Conservation (phyloP, 2,329 filamentous ascomycete genomes). For the Penicillium sp. region DNA sequence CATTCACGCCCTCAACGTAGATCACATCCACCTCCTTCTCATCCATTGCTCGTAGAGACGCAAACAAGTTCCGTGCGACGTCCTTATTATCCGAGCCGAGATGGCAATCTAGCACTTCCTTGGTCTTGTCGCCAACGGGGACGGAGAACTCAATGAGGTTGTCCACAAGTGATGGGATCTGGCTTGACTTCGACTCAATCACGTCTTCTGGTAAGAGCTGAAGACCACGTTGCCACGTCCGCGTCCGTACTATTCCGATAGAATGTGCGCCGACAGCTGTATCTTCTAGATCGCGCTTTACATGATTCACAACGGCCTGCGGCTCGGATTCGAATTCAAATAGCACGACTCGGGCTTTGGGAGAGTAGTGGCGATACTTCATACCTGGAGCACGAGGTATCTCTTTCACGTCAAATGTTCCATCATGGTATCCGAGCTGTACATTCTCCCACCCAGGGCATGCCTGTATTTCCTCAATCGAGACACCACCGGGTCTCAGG, state of each 20-base stretch:
- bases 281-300: slow-evolving; percentile 40
- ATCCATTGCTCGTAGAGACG: slow-evolving; percentile 84
- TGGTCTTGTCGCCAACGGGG: slow-evolving; percentile 32
- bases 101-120: slow-evolving; percentile 67
- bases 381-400: slow-evolving; percentile 88
- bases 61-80: slow-evolving; percentile 87
- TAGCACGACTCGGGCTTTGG: slow-evolving; percentile 81
- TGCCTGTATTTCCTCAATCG: slow-evolving; percentile 74
- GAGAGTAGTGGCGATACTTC: slow-evolving; percentile 99
- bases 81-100: slow-evolving; percentile 72
- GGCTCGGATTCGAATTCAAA: slow-evolving; percentile 65
- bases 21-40: slow-evolving; percentile 78
- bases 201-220: slow-evolving; percentile 30
- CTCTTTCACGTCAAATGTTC: slow-evolving; percentile 66
- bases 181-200: slow-evolving; percentile 27
- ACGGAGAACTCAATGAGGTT: slow-evolving; percentile 34
- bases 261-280: slow-evolving; percentile 34
- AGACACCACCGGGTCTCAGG: slow-evolving; percentile 83
- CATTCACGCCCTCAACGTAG: slow-evolving; percentile 83
- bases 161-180: slow-evolving; percentile 32
- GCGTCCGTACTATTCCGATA: slow-evolving; percentile 48
- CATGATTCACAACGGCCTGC: slow-evolving; percentile 34
- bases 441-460: slow-evolving; percentile 83
- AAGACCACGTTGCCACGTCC: slow-evolving; percentile 40
- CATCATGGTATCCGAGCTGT: slow-evolving; percentile 77